phyloP scores from a whole-genome alignment of 73 alveolate species.

The Tetrahymena malaccensis region DNA sequence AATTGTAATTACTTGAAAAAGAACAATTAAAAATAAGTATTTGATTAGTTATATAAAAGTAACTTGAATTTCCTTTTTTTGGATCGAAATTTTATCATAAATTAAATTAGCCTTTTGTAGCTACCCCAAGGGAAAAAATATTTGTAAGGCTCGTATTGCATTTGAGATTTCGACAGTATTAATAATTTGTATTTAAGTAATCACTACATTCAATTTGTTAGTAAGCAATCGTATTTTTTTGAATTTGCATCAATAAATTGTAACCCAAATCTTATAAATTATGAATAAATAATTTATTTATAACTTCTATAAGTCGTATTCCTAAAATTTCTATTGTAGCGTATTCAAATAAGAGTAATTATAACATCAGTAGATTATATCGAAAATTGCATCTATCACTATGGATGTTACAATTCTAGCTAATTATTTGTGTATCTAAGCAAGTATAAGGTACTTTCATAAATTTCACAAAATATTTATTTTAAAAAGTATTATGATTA shows the following conservation, averaged over 20 bases:
- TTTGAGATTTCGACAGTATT: not conserved
- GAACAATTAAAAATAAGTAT: not conserved
- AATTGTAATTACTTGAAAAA: not conserved
- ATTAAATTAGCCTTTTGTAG: not conserved
- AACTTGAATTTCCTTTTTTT: not conserved
- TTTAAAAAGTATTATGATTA: no score
- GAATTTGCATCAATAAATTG: not conserved
- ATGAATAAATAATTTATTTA: not conserved
- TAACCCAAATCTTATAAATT: not conserved
- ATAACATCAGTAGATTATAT: not conserved
- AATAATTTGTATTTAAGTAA: not conserved
- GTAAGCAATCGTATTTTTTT: not conserved
- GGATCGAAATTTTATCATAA: not conserved
- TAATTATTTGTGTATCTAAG: no score
- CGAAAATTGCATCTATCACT: no score
- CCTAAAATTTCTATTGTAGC: not conserved
- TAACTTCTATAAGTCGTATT: not conserved
- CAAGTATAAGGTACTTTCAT: no score
- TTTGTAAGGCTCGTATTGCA: not conserved
- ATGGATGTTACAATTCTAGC: no score
- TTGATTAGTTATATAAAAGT: not conserved
- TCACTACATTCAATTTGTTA: not conserved
- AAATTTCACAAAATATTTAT: no score
- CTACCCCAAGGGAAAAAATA: no score
- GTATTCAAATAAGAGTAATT: not conserved